Conservation (phyloP, 2,329 filamentous ascomycete genomes). For the Lachnum nothofagi region DNA sequence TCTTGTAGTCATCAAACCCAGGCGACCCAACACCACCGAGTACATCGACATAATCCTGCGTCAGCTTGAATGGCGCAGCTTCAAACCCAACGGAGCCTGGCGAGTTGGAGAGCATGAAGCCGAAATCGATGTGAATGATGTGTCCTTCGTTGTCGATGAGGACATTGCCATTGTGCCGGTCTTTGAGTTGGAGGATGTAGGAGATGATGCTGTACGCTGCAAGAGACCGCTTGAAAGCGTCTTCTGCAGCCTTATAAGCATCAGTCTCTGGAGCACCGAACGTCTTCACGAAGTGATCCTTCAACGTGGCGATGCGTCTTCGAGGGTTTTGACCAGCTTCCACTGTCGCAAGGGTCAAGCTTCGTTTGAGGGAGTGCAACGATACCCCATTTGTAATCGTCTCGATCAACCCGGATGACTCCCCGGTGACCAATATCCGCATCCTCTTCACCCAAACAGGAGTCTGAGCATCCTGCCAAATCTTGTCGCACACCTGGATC, state of each 20-base stretch:
- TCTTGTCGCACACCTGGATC: conserved; percentile 74
- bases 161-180: conserved; percentile 81
- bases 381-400: conserved; percentile 86
- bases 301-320: conserved; percentile 71
- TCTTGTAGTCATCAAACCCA: conserved; percentile 71
- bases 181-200: conserved; percentile 78
- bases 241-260: conserved; percentile 65
- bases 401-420: conserved; percentile 78
- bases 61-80: conserved; percentile 81
- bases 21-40: conserved; percentile 66
- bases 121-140: conserved; percentile 85
- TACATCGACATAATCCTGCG: conserved; percentile 80
- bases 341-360: conserved; percentile 69
- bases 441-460: conserved; percentile 86
- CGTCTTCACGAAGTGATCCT: conserved; percentile 75
- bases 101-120: conserved; percentile 84
- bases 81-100: conserved; percentile 81
- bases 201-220: conserved; percentile 82
- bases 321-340: conserved; percentile 68
- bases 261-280: conserved; percentile 68
- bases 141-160: conserved; percentile 81
- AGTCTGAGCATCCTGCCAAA: conserved; percentile 69
- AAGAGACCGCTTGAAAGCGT: conserved; percentile 75
- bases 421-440: conserved; percentile 80
- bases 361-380: conserved; percentile 79